Base-by-base conservation (phyloP, 345 rosid genomes). In the Excoecaria cochinchinensis region DNA sequence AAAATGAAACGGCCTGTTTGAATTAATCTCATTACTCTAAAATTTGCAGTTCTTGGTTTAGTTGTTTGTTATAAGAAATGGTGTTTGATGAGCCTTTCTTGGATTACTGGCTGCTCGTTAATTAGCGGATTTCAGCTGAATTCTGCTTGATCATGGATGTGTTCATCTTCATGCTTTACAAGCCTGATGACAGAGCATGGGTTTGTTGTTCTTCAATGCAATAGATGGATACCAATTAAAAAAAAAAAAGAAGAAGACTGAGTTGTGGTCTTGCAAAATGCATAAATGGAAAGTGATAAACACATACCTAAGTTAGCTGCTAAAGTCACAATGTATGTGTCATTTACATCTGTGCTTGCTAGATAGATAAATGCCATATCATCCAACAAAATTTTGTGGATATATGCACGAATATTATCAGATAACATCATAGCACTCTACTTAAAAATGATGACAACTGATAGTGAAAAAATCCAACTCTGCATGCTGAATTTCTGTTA, bases 401-500 rank as follows among this genome's bases (percentile, higher is more conserved):
- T 61, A 40, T 13, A 17, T 62, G 16, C 61, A 56, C 39, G 22
- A 69, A 69, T 16, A 17, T 70, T 21, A 22, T 67, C 19, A 4
- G 59, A 42, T 44, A 60, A 61, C 39, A 40, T 24, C 47, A 17
- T 13, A 40, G 62, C 36, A 19, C 31, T 53, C 56, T 19, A 44
- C 48, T 14, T 48, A 19, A n/a, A 63, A 70, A 50, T 53, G 46
- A 68, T 36, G 6, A n/a, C 52, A 65, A 39, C 31, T 38, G 12
- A 25, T 57, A 53, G 31, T 36, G 14, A 38, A 38, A 17, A 59
- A 52, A 4, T 19, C 15, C 62, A 13, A 22, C 19, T 31, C 31
- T 31, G 31, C 2, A 59, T 63, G 21, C 69, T 71, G 38, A 69
- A 47, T 72, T 73, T 59, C 42, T 71, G 40, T 65, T 15, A 12